A percentile compares a stretch with the other conserved stretches of the same genome.
These are phyloP conservation scores for Psilocybe sp. DNA, from an alignment of 768 basidiomycete species.

Conservation along the genomic window DNA sequence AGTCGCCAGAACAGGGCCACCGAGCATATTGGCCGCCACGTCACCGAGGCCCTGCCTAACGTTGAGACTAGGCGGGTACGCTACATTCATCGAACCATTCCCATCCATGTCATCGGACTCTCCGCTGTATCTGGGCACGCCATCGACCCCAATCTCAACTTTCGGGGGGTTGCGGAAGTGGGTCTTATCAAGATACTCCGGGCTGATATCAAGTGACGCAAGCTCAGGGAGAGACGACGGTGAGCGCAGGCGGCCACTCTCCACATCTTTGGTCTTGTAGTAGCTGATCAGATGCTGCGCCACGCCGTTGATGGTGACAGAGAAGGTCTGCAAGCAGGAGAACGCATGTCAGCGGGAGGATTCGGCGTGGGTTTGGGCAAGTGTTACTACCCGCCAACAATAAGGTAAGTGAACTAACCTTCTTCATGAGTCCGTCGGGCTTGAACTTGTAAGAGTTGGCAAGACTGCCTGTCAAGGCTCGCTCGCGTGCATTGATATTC, in stretches of 20 bases:
- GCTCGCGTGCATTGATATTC: conserved; percentile 70
- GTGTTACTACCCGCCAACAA: background rate
- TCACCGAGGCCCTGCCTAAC: no score
- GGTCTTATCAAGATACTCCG: conserved; percentile 85
- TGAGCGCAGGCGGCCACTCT: conserved; percentile 80
- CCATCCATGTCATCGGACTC: conserved; percentile 73
- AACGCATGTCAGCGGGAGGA: background rate
- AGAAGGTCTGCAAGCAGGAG: conserved; percentile 69
- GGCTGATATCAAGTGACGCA: conserved; percentile 79
- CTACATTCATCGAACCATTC: no score
- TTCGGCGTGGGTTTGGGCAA: no score
- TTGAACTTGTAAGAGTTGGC: conserved; percentile 96
- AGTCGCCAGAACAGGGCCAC: no score
- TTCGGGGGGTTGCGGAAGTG: conserved; percentile 91
- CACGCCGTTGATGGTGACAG: conserved; percentile 78
- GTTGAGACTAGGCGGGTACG: no score
- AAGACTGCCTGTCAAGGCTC: conserved; percentile 83
- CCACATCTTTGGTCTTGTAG: conserved; percentile 90
- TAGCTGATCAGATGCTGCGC: conserved; percentile 94
- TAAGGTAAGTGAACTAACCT: conserved; percentile 50
- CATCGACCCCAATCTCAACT: conserved; percentile 83
- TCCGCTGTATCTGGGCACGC: conserved; percentile 76
- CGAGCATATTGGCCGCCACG: no score
- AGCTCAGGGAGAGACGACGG: conserved; percentile 90
- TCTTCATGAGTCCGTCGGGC: conserved; percentile 92